Evolutionary conservation across 345 rosid genomes (phyloP).

Genomic region (Isatis tinctoria): DNA sequence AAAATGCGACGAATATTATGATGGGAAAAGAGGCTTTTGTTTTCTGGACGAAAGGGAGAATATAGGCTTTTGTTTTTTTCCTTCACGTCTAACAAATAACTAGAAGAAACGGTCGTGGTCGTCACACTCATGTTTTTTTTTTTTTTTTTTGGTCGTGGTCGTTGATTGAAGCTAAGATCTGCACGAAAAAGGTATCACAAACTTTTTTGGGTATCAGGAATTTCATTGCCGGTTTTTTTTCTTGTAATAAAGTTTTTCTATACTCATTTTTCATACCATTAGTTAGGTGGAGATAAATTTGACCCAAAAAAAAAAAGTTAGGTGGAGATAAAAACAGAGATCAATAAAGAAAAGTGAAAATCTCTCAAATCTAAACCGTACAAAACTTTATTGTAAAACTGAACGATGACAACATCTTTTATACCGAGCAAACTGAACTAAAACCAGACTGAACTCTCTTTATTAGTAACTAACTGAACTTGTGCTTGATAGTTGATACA

Average conservation of each 20-base stretch:
- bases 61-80: background rate
- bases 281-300: background rate
- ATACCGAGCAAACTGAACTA: background rate
- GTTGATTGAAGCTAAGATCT: background rate
- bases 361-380: background rate
- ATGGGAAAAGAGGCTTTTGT: conserved; percentile 6
- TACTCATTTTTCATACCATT: background rate
- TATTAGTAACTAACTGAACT: background rate
- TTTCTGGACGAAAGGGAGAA: background rate
- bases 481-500: background rate
- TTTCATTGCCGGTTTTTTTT: background rate
- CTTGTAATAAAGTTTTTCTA: background rate
- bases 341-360: background rate
- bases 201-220: background rate
- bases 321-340: background rate
- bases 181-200: background rate
- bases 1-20: background rate
- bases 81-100: background rate
- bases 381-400: background rate
- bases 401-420: background rate
- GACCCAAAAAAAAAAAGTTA: too few relatives aligned
- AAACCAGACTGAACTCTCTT: background rate
- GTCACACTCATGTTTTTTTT: background rate
- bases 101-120: conserved; percentile 15
- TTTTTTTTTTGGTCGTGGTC: background rate